These are phyloP conservation scores for Solanum commersonii DNA, from an alignment of 257 asterid species.

Conservation along the genomic window DNA sequence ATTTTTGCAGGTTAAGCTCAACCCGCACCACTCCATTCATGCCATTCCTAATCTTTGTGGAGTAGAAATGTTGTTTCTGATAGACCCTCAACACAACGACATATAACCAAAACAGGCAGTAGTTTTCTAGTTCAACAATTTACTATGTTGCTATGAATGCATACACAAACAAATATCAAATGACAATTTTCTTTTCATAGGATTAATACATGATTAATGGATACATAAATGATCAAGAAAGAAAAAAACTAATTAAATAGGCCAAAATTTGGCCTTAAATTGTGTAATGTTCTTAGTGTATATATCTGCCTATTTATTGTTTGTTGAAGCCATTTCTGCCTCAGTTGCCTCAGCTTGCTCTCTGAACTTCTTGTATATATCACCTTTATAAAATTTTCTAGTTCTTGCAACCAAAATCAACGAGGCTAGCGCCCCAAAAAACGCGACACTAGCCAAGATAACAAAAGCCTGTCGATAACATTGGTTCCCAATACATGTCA, in stretches of 20 bases:
- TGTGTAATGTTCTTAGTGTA: not conserved
- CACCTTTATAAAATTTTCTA: constrained; percentile 46
- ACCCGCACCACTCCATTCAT: too few relatives aligned
- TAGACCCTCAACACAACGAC: not conserved
- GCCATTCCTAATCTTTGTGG: too few relatives aligned
- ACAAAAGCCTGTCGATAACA: constrained; percentile 51
- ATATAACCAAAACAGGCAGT: not conserved
- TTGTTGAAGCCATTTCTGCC: constrained; percentile 12
- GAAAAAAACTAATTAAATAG: not conserved
- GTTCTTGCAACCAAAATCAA: constrained; percentile 57
- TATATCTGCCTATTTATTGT: not conserved
- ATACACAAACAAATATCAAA: not conserved
- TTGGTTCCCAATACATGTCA: constrained; percentile 42
- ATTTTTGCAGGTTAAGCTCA: too few relatives aligned
- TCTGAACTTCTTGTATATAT: constrained; percentile 63
- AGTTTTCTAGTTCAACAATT: not conserved
- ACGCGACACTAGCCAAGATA: constrained; percentile 36
- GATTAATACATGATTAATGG: not conserved
- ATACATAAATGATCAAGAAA: not conserved
- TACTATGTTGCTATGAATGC: not conserved
- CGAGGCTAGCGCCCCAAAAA: constrained; percentile 50
- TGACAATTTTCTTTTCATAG: not conserved
- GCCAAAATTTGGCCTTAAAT: not conserved
- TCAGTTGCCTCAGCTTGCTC: constrained; percentile 20
- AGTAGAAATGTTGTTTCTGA: not conserved